Conservation (phyloP, 1,284 basidiomycete species). For the Apiotrichum domesticum region DNA sequence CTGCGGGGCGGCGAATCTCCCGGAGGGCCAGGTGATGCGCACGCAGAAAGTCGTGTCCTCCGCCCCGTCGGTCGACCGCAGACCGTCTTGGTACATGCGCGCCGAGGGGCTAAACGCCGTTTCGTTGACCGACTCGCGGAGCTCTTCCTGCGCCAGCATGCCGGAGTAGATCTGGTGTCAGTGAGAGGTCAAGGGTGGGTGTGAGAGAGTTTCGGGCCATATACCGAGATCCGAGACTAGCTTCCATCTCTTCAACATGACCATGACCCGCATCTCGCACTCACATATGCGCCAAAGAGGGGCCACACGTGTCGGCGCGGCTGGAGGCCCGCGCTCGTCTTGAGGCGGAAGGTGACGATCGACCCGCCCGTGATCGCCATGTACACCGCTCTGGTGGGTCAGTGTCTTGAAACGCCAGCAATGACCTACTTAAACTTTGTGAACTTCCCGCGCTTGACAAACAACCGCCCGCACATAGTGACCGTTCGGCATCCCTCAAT, state of each 20-base stretch:
- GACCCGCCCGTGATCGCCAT: conserved; percentile 34
- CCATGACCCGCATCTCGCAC: conserved; percentile 4
- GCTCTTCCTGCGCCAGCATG: conserved; percentile 38
- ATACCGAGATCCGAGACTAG: too few relatives aligned
- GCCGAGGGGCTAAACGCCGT: conserved; percentile 22
- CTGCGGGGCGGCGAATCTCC: conserved; percentile 16
- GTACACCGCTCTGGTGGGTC: conserved; percentile 12
- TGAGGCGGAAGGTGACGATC: conserved; percentile 37
- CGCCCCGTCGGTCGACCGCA: conserved; percentile 37
- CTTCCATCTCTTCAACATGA: too few relatives aligned
- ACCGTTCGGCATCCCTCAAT: conserved; percentile 39
- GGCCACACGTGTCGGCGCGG: conserved; percentile 29
- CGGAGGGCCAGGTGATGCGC: conserved; percentile 22
- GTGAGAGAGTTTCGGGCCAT: too few relatives aligned
- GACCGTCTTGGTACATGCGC: conserved; percentile 43
- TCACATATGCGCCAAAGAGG: conserved; percentile 43
- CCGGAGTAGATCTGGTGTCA: conserved; percentile 38
- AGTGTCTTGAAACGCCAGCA: neutral
- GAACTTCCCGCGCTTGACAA: conserved; percentile 29
- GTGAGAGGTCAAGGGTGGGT: too few relatives aligned
- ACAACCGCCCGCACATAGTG: conserved; percentile 34
- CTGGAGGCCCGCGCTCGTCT: conserved; percentile 24
- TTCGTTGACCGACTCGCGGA: conserved; percentile 22
- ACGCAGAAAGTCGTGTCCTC: conserved; percentile 44
- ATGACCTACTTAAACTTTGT: conserved; percentile 42